A percentile compares a stretch with the other conserved stretches of the same genome.
Conservation (phyloP, 306 rosid genomes). For the Cicer cuneatum region DNA sequence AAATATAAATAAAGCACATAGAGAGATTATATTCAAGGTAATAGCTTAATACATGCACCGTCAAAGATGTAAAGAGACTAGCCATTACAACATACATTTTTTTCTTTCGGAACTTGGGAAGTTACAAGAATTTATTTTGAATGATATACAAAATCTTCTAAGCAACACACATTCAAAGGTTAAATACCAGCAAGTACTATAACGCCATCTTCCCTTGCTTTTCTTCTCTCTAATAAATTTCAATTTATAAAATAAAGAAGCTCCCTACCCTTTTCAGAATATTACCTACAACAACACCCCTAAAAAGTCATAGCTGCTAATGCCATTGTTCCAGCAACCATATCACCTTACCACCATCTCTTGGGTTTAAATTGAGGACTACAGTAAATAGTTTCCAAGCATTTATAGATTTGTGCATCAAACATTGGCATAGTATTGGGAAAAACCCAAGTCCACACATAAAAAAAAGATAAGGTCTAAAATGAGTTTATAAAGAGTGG, state of each 20-base stretch:
- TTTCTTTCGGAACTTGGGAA: not conserved
- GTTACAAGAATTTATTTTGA: not conserved
- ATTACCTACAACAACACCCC: not conserved
- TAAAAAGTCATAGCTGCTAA: not conserved
- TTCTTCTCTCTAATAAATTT: not conserved
- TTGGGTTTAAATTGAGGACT: constrained; percentile 10
- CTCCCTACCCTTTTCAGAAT: not conserved
- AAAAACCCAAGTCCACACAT: too few species aligned
- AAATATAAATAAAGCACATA: constrained; percentile 5
- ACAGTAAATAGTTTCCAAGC: not conserved
- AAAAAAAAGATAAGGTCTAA: too few species aligned
- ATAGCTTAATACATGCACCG: not conserved
- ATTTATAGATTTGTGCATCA: not conserved
- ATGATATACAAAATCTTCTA: not conserved
- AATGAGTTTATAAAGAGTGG: too few species aligned
- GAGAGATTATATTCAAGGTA: not conserved
- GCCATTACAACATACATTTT: not conserved
- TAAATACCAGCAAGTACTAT: not conserved
- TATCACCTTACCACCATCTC: not conserved
- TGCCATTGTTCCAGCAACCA: not conserved
- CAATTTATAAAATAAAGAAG: not conserved
- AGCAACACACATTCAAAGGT: not conserved
- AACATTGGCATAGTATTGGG: not conserved
- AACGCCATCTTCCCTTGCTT: not conserved
- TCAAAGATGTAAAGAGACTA: not conserved